Conservation (phyloP, 2,329 filamentous ascomycete species). For the Pyrenophora teres region DNA sequence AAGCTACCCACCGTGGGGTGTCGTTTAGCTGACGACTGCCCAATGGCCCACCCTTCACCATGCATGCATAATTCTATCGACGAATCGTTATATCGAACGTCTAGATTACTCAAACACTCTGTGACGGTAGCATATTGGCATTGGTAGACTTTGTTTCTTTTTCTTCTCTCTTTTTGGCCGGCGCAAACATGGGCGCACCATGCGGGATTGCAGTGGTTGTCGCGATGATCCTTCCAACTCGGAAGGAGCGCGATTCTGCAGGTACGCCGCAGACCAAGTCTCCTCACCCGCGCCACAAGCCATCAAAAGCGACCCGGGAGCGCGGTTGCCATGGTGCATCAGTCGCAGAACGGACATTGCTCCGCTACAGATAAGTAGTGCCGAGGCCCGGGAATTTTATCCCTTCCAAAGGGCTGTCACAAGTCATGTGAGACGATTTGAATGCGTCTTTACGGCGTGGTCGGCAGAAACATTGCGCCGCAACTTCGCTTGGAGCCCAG, state of each 20-base stretch:
- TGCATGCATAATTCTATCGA: not conserved
- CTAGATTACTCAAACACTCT: too few relatives aligned
- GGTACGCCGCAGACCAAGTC: not conserved
- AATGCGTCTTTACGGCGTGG: conserved; percentile 8
- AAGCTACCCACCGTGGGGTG: conserved; percentile 6
- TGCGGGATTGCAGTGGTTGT: not conserved
- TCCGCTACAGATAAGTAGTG: conserved; percentile 20
- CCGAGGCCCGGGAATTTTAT: conserved; percentile 19
- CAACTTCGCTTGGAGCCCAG: not conserved
- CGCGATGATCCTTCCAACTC: too few relatives aligned
- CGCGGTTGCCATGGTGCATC: conserved; percentile 16
- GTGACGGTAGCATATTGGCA: too few relatives aligned
- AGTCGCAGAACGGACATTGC: conserved; percentile 15
- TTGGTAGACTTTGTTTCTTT: too few relatives aligned
- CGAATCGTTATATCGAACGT: too few relatives aligned
- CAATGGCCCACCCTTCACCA: conserved; percentile 1
- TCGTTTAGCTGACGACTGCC: conserved; percentile 9
- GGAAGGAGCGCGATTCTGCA: too few relatives aligned
- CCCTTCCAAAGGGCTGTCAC: conserved; percentile 1
- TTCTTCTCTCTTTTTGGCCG: too few relatives aligned
- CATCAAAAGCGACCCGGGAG: conserved; percentile 11
- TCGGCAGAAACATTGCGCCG: conserved; percentile 3
- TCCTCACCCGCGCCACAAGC: not conserved
- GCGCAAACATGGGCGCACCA: not conserved
- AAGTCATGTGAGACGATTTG: conserved; percentile 16